phyloP scores from a whole-genome alignment of 164 flowering plant species.

The Chimonanthus salicifolius region DNA sequence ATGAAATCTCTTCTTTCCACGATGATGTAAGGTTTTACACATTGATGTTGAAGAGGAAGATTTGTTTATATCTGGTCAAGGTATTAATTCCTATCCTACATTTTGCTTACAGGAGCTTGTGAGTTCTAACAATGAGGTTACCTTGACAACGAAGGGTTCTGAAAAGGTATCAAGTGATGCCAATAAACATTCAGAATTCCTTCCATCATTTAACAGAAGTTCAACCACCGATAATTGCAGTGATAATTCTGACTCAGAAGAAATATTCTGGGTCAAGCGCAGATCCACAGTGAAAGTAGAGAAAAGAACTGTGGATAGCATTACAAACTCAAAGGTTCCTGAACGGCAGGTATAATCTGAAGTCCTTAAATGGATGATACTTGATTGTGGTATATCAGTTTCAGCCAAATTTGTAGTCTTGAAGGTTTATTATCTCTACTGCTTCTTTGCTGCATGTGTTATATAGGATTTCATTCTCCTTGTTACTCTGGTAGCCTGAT shows the following conservation, averaged over 20 bases:
- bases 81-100: neutral
- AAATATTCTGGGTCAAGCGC: slow-evolving; percentile 75
- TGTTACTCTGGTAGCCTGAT: neutral
- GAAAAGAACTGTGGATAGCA: slow-evolving; percentile 25
- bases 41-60: neutral
- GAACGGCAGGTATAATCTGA: slow-evolving; percentile 45
- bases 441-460: neutral
- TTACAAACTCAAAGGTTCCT: slow-evolving; percentile 21
- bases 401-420: neutral
- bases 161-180: slow-evolving; percentile 20
- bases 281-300: slow-evolving; percentile 44
- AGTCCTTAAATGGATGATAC: neutral
- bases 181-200: slow-evolving; percentile 25
- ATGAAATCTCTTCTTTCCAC: slow-evolving; percentile 10
- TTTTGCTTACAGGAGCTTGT: slow-evolving; percentile 15
- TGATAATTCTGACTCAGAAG: slow-evolving; percentile 78
- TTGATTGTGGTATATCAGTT: neutral
- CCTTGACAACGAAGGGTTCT: slow-evolving; percentile 17
- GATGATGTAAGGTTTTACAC: slow-evolving; percentile 35
- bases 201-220: slow-evolving; percentile 21
- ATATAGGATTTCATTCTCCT: neutral
- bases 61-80: neutral
- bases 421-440: neutral
- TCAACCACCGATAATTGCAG: slow-evolving; percentile 17
- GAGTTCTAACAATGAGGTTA: slow-evolving; percentile 10